Base-by-base conservation (phyloP, 257 asterid genomes). In the Paulownia fortunei region DNA sequence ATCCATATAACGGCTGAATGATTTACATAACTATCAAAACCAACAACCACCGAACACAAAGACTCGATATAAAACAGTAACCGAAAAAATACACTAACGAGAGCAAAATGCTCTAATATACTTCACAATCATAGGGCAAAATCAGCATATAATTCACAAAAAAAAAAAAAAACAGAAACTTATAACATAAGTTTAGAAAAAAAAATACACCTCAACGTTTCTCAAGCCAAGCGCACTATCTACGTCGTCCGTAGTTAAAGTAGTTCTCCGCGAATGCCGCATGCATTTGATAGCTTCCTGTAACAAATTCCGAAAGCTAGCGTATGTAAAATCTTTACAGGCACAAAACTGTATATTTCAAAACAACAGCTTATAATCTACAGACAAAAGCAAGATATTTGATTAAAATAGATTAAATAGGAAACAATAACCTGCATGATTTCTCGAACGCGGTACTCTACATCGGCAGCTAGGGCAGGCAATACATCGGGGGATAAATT, bases 261-360 rank as follows among this genome's bases (percentile, higher is more conserved):
- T 89, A 68, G 98, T 92, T 81, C 98, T 89, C 82, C 92, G 90
- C 24, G 99, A 96, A 80, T 96, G 99, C 36, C 99, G 89, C 98
- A 93, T 96, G 85, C 97, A 96, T 80, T 96, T 96, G 66, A 96
- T 93, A 81, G 98, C 88, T 82, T 96, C 99, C 99, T 96, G 86
- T 3, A 77, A 55, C 82, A 61, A 74, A 77, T 65, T 69, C 51
- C 21, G 41, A 56, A 49, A 63, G 60, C 47, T 16, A 52, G 52
- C 58, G 34, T 32, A 54, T 4, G 30, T 6, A 8, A 44, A 26
- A 60, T 11, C 16, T 34, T 23, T 21, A n/a, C 51, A 11, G 18
- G 65, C 47, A 73, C 10, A 24, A 16, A 56, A 63, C 24, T 24
- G 30, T 19, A 71, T 41, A 30, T 42, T 65, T 61, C 60, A 58